A percentile compares a stretch with the other conserved stretches of the same genome.
Evolutionary conservation across 2,329 filamentous ascomycete species (phyloP).

Genomic region (Teratosphaeria destructans): DNA sequence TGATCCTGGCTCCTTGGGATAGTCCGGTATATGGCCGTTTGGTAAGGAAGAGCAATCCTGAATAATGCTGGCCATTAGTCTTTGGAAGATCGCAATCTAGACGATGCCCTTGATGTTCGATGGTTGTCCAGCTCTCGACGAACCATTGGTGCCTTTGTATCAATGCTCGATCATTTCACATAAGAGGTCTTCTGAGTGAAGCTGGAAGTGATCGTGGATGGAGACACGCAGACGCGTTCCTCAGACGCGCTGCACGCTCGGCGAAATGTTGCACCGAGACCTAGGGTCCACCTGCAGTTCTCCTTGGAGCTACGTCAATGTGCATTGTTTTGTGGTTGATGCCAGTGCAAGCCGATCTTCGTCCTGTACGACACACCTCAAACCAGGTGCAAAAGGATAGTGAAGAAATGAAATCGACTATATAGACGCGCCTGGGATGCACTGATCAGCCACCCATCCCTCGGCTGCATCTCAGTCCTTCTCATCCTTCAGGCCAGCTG

Average conservation of each 20-base stretch:
- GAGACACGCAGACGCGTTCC: neutral
- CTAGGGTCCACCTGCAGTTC: neutral
- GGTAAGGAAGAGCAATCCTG: neutral
- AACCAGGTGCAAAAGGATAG: neutral
- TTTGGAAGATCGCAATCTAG: neutral
- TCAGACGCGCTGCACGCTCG: neutral
- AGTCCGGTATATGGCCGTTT: neutral
- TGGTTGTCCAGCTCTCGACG: neutral
- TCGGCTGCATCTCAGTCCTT: neutral
- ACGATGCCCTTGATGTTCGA: neutral
- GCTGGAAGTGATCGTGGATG: neutral
- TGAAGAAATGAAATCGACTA: neutral
- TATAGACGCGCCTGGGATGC: neutral
- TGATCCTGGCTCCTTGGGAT: conserved; percentile 1
- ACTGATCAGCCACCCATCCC: neutral
- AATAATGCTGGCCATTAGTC: neutral
- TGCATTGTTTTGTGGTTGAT: neutral
- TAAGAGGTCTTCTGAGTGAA: neutral
- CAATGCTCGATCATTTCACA: neutral
- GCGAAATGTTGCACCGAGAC: neutral
- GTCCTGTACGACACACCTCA: neutral
- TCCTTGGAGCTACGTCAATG: neutral
- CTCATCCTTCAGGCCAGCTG: neutral
- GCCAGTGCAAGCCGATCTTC: neutral
- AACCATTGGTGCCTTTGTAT: neutral